A percentile compares a stretch with the other conserved stretches of the same genome.
Evolutionary conservation across 495 filamentous ascomycete genomes (phyloP).

Genomic region (Penicillium egyptiacum): DNA sequence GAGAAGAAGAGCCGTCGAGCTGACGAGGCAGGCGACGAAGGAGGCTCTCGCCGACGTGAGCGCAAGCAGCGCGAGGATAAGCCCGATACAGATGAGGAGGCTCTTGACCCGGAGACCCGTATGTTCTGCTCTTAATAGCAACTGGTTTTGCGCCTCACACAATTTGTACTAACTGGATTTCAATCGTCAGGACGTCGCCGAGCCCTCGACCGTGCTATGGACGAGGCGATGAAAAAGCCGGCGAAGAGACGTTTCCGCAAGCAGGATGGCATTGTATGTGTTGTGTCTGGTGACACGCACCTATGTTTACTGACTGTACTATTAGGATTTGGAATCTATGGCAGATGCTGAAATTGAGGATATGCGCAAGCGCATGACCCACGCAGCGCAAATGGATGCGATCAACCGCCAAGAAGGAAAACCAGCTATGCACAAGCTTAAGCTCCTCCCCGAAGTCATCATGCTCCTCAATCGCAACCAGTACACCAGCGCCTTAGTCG

Average conservation of each 20-base stretch:
- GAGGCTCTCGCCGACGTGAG: slow-evolving; percentile 50
- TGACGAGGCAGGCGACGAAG: slow-evolving; percentile 56
- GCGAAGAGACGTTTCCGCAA: slow-evolving; percentile 71
- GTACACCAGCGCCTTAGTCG: slow-evolving; percentile 78
- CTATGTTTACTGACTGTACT: slow-evolving; percentile 16
- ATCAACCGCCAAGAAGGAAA: slow-evolving; percentile 70
- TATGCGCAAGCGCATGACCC: slow-evolving; percentile 87
- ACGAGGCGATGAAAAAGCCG: slow-evolving; percentile 81
- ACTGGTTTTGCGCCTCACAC: not conserved
- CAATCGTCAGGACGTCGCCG: slow-evolving; percentile 59
- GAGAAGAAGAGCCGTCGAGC: slow-evolving; percentile 72
- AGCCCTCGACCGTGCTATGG: slow-evolving; percentile 81
- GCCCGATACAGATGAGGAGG: slow-evolving; percentile 63
- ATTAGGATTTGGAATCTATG: slow-evolving; percentile 83
- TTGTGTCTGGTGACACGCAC: not conserved
- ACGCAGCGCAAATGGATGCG: slow-evolving; percentile 84
- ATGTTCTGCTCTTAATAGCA: slow-evolving; percentile 18
- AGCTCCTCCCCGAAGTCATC: slow-evolving; percentile 90
- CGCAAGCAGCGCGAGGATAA: slow-evolving; percentile 51
- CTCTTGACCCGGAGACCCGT: slow-evolving; percentile 56
- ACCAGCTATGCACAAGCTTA: slow-evolving; percentile 88
- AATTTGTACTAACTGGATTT: slow-evolving; percentile 11
- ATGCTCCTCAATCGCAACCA: slow-evolving; percentile 80
- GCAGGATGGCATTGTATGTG: slow-evolving; percentile 83
- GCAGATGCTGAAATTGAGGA: slow-evolving; percentile 86